These are phyloP conservation scores for Evansstolkia leycettana DNA, from an alignment of 495 filamentous ascomycete genomes.

Conservation along the genomic window DNA sequence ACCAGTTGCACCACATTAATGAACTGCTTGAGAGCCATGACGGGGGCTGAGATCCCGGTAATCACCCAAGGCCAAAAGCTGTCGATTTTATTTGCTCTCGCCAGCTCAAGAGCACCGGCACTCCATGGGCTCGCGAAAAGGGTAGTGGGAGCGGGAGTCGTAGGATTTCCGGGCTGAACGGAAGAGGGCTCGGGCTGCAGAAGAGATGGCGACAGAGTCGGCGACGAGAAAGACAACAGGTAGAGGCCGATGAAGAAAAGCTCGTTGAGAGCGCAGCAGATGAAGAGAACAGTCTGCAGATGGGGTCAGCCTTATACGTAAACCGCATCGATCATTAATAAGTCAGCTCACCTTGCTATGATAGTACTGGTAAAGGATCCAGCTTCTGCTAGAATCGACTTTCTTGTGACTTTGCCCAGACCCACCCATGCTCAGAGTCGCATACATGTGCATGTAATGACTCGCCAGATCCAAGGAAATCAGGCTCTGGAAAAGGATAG, in stretches of 20 bases:
- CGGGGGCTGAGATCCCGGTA: constrained; percentile 63
- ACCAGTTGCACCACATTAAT: constrained; percentile 91
- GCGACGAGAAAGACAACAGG: constrained; percentile 90
- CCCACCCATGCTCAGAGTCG: constrained; percentile 69
- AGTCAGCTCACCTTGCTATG: constrained; percentile 67
- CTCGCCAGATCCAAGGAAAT: constrained; percentile 87
- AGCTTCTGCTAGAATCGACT: constrained; percentile 52
- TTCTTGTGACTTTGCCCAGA: constrained; percentile 80
- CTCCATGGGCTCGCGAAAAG: constrained; percentile 78
- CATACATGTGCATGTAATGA: constrained; percentile 99
- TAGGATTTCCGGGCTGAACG: constrained; percentile 52
- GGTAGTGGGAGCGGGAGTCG: constrained; percentile 48
- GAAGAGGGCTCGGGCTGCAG: constrained; percentile 43
- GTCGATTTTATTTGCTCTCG: constrained; percentile 88
- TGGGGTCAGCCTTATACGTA: neutral
- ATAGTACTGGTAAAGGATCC: constrained; percentile 89
- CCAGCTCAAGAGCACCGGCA: constrained; percentile 82
- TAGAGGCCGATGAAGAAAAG: constrained; percentile 96
- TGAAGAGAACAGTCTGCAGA: constrained; percentile 76
- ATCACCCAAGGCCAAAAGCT: constrained; percentile 77
- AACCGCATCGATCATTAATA: neutral
- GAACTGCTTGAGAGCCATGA: constrained; percentile 85
- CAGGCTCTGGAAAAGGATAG: constrained; percentile 82
- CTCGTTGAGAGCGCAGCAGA: constrained; percentile 85
- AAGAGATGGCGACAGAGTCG: constrained; percentile 71